These are phyloP conservation scores for Apiotrichum veenhuisii DNA, from an alignment of 1,284 basidiomycete genomes.

Conservation along the genomic window DNA sequence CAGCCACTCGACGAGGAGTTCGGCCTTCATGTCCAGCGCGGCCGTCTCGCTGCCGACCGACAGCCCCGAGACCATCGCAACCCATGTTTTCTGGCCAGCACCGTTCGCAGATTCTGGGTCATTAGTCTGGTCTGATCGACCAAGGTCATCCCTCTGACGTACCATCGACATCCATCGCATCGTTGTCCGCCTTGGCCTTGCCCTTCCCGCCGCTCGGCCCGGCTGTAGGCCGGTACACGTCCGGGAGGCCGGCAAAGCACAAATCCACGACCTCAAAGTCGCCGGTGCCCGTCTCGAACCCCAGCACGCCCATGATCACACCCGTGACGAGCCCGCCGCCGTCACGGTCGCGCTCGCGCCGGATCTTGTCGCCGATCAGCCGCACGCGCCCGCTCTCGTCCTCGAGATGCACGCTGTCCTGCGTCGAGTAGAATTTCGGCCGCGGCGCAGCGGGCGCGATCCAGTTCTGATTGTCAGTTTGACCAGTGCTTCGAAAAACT, in stretches of 20 bases:
- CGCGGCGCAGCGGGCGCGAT: constrained; percentile 75
- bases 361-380: constrained; percentile 67
- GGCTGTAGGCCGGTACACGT: constrained; percentile 50
- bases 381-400: constrained; percentile 90
- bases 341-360: constrained; percentile 49
- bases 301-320: constrained; percentile 82
- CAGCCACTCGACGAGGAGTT: constrained; percentile 82
- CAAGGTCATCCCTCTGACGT: not conserved
- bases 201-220: constrained; percentile 29
- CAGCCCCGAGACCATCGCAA: constrained; percentile 81
- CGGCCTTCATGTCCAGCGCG: constrained; percentile 65
- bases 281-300: constrained; percentile 79
- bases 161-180: constrained; percentile 27
- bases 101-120: constrained; percentile 14
- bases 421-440: constrained; percentile 68
- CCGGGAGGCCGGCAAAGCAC: constrained; percentile 77
- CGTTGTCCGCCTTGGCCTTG: constrained; percentile 43
- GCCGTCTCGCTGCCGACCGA: constrained; percentile 59
- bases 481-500: constrained; percentile 30
- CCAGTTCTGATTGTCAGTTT: constrained; percentile 62
- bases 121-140: not conserved
- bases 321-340: constrained; percentile 70
- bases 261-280: constrained; percentile 94
- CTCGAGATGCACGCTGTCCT: constrained; percentile 84
- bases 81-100: constrained; percentile 59